Evolutionary conservation across 1,284 basidiomycete species (phyloP).

Genomic region (Grifola frondosa): DNA sequence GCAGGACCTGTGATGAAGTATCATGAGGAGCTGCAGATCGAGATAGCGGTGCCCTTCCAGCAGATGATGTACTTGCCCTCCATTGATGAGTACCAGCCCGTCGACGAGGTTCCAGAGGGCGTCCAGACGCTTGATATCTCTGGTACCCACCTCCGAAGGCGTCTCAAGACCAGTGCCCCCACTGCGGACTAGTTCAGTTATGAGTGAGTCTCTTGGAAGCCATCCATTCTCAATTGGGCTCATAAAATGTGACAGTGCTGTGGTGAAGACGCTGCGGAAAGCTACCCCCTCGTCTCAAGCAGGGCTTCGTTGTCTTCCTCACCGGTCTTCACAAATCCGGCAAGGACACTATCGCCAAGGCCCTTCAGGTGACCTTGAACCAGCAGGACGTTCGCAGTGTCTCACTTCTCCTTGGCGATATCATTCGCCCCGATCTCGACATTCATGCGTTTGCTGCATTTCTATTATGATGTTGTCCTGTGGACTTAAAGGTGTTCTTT

Average conservation of each 20-base stretch:
- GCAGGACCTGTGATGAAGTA: conserved; percentile 91
- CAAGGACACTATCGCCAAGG: conserved; percentile 89
- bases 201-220: conserved; percentile 53
- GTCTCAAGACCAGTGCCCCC: conserved; percentile 84
- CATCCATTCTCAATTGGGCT: not conserved
- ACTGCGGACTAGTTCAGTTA: conserved; percentile 99
- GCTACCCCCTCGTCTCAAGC: conserved; percentile 93
- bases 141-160: conserved; percentile 89
- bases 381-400: conserved; percentile 95
- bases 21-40: conserved; percentile 89
- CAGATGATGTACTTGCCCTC: conserved; percentile 97
- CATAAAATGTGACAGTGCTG: conserved; percentile 49
- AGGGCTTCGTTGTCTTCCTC: conserved; percentile 93
- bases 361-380: conserved; percentile 89
- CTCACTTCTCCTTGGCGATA: conserved; percentile 88
- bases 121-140: conserved; percentile 93
- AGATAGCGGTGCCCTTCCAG: conserved; percentile 99
- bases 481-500: not conserved
- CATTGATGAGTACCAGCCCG: conserved; percentile 92
- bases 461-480: not conserved
- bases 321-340: conserved; percentile 95
- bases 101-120: conserved; percentile 92
- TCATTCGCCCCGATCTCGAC: conserved; percentile 76
- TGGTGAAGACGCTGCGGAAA: conserved; percentile 94
- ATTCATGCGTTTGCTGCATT: conserved; percentile 31